Evolutionary conservation across 2,329 filamentous ascomycete species (phyloP).

Genomic region (Aureobasidium leucospermi): DNA sequence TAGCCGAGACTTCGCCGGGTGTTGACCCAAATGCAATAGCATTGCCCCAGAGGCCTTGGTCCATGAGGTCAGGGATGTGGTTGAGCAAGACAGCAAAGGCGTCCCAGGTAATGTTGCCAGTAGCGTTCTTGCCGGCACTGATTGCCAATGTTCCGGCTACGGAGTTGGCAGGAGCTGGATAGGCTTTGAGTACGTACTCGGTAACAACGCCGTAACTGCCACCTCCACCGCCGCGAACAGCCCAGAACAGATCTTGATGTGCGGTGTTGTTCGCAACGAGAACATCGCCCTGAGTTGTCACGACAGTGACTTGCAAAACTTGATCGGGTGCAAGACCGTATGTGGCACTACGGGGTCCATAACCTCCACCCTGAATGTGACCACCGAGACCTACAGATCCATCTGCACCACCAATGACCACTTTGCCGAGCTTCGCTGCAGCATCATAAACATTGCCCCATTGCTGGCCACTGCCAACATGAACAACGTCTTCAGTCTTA

Average conservation of each 20-base stretch:
- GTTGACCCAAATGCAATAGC: background rate
- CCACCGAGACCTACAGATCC: conserved; percentile 11
- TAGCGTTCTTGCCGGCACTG: background rate
- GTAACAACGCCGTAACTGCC: conserved; percentile 15
- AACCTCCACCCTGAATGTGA: conserved; percentile 17
- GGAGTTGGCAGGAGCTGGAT: conserved; percentile 14
- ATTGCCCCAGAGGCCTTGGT: background rate
- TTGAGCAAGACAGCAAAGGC: background rate
- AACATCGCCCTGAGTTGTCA: conserved; percentile 17
- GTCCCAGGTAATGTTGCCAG: background rate
- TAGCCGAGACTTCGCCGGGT: background rate
- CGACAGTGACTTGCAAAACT: conserved; percentile 15
- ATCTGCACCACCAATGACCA: background rate
- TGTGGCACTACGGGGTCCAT: conserved; percentile 14
- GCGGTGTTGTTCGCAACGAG: conserved; percentile 13
- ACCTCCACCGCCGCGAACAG: conserved; percentile 18
- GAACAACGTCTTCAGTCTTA: background rate
- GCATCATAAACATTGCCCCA: conserved; percentile 1
- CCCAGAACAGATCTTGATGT: conserved; percentile 19
- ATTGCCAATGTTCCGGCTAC: background rate
- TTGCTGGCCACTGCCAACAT: background rate
- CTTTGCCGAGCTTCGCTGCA: background rate
- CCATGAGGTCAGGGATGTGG: background rate
- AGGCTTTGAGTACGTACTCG: conserved; percentile 16
- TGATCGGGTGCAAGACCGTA: conserved; percentile 19